Conservation (phyloP, 139 green algal genomes). For the Zygnema cylindricum region DNA sequence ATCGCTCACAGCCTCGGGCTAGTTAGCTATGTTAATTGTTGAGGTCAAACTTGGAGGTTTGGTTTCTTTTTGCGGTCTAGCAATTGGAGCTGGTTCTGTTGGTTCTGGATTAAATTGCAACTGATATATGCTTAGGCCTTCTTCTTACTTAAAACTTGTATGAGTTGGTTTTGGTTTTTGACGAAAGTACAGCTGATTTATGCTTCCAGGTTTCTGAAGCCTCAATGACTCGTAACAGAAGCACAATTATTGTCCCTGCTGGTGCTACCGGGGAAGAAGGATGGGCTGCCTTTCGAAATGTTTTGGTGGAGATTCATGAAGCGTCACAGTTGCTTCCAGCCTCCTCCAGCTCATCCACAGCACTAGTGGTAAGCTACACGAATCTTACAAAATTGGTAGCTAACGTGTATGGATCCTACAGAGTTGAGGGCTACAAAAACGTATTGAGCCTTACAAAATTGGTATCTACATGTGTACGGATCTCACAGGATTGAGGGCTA, state of each 20-base stretch:
- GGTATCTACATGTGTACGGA: too few species aligned
- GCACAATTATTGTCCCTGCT: conserved; percentile 56
- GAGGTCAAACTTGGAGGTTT: not conserved
- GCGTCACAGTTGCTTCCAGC: conserved; percentile 23
- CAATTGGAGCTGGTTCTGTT: too few species aligned
- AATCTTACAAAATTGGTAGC: not conserved
- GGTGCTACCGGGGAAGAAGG: conserved; percentile 37
- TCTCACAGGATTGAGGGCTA: too few species aligned
- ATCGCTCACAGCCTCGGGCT: too few species aligned
- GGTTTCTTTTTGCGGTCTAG: not conserved
- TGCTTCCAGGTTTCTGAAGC: conserved; percentile 49
- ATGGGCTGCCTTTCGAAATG: conserved; percentile 54
- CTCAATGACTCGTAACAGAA: conserved; percentile 43
- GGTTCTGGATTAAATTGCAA: too few species aligned
- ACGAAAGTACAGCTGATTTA: not conserved
- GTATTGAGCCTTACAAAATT: too few species aligned
- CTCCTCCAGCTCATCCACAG: conserved; percentile 30
- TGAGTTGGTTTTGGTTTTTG: not conserved
- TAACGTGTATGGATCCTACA: not conserved
- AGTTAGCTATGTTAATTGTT: too few species aligned
- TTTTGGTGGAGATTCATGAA: conserved; percentile 60
- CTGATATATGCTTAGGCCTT: too few species aligned
- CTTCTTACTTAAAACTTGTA: not conserved
- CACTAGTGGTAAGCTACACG: conserved; percentile 13
- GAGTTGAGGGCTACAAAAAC: not conserved